A percentile compares a stretch with the other conserved stretches of the same genome.
Evolutionary conservation across 345 rosid genomes (phyloP).

Genomic region (Draba incana): DNA sequence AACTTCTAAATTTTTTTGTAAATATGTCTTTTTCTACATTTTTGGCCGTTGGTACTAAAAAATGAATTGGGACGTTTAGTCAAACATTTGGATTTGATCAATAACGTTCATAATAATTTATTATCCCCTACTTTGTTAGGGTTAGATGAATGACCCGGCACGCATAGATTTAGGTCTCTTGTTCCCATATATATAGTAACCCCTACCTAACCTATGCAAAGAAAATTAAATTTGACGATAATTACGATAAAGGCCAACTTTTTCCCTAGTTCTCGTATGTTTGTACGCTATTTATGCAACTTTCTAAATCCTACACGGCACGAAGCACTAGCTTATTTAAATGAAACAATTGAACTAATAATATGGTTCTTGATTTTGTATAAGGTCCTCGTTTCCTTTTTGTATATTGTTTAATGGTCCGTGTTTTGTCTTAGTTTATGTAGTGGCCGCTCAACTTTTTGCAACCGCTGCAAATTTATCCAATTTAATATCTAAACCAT

Average conservation of each 20-base stretch:
- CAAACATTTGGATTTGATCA: constrained; percentile 31
- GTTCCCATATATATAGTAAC: constrained; percentile 36
- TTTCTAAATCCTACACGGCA: constrained; percentile 40
- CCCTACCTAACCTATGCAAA: constrained; percentile 16
- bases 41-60: constrained; percentile 20
- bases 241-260: constrained; percentile 39
- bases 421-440: constrained; percentile 6
- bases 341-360: neutral
- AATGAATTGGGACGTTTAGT: constrained; percentile 1
- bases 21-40: neutral
- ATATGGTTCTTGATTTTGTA: neutral
- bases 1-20: neutral
- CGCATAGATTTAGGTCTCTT: constrained; percentile 32
- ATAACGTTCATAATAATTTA: constrained; percentile 13
- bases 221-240: constrained; percentile 17
- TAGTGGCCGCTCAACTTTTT: constrained; percentile 25
- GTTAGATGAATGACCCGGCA: constrained; percentile 38
- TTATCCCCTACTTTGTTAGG: constrained; percentile 6
- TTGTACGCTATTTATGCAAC: constrained; percentile 40
- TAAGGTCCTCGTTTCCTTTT: constrained; percentile 23
- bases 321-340: constrained; percentile 35
- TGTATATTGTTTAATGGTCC: constrained; percentile 20
- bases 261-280: constrained; percentile 35
- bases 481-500: neutral
- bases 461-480: neutral